Conservation (phyloP, 345 rosid genomes). For the Kandelia obovata region DNA sequence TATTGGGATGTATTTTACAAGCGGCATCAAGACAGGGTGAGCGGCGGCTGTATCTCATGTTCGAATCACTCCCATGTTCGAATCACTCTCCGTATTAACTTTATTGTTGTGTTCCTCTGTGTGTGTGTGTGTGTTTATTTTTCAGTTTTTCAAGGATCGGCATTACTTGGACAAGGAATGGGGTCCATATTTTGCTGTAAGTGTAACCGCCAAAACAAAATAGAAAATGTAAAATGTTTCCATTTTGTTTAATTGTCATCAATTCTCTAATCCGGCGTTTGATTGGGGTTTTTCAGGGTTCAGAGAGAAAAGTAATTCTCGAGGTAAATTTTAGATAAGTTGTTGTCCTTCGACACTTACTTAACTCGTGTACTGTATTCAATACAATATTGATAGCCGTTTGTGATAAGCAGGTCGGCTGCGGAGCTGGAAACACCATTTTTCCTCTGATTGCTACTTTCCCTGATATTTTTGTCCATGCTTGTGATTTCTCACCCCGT, state of each 20-base stretch:
- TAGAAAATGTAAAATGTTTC: not conserved
- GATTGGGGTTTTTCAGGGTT: conserved; percentile 37
- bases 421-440: conserved; percentile 91
- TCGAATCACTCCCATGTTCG: not conserved
- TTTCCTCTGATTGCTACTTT: conserved; percentile 77
- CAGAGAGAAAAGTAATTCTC: conserved; percentile 46
- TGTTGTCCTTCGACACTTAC: conserved; percentile 4
- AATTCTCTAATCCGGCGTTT: not conserved
- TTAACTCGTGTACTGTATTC: not conserved
- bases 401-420: conserved; percentile 60
- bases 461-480: conserved; percentile 72
- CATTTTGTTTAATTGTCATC: not conserved
- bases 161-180: conserved; percentile 97
- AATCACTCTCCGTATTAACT: not conserved
- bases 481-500: conserved; percentile 86
- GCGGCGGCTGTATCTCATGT: not conserved
- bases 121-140: not conserved
- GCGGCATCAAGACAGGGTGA: conserved; percentile 73
- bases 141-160: conserved; percentile 87
- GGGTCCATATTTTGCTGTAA: conserved; percentile 72
- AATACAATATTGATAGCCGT: not conserved
- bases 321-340: conserved; percentile 47
- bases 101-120: not conserved
- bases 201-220: conserved; percentile 16
- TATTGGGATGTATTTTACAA: conserved; percentile 88